Percentiles rank a stretch among this genome's conserved stretches.
These are phyloP conservation scores for Sugiyamaella valdiviana DNA, from an alignment of 805 yeast species.

Conservation along the genomic window DNA sequence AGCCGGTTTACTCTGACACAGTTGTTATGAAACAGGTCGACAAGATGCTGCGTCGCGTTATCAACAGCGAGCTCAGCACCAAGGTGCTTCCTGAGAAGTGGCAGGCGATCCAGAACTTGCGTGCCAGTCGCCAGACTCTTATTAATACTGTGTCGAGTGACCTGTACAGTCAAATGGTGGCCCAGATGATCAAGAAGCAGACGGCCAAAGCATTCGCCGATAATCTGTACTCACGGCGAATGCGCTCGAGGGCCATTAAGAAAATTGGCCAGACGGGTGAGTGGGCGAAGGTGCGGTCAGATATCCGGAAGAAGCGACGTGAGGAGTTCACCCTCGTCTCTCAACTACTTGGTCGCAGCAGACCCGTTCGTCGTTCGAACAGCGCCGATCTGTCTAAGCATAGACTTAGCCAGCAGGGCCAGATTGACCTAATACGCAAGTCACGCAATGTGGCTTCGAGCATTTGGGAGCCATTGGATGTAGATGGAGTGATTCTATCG, in stretches of 20 bases:
- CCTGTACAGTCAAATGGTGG: constrained; percentile 45
- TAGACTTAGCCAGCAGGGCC: constrained; percentile 3
- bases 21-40: constrained; percentile 15
- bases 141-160: constrained; percentile 43
- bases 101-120: constrained; percentile 22
- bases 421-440: background rate
- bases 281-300: constrained; percentile 22
- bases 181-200: constrained; percentile 37
- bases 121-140: constrained; percentile 2
- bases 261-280: constrained; percentile 32
- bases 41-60: constrained; percentile 11
- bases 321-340: constrained; percentile 34
- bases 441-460: constrained; percentile 12
- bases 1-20: constrained; percentile 5
- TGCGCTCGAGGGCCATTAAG: constrained; percentile 32
- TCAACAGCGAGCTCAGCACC: constrained; percentile 1
- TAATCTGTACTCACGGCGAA: constrained; percentile 27
- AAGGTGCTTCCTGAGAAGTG: constrained; percentile 7
- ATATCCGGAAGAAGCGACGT: constrained; percentile 34
- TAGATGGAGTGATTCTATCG: constrained; percentile 32
- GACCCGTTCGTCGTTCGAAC: constrained; percentile 8
- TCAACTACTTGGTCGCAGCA: constrained; percentile 15
- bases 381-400: constrained; percentile 19
- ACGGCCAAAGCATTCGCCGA: constrained; percentile 35
- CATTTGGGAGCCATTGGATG: constrained; percentile 45